These are phyloP conservation scores for Dothideomycetes sp. DNA, from an alignment of 2,329 filamentous ascomycete genomes.

Conservation along the genomic window DNA sequence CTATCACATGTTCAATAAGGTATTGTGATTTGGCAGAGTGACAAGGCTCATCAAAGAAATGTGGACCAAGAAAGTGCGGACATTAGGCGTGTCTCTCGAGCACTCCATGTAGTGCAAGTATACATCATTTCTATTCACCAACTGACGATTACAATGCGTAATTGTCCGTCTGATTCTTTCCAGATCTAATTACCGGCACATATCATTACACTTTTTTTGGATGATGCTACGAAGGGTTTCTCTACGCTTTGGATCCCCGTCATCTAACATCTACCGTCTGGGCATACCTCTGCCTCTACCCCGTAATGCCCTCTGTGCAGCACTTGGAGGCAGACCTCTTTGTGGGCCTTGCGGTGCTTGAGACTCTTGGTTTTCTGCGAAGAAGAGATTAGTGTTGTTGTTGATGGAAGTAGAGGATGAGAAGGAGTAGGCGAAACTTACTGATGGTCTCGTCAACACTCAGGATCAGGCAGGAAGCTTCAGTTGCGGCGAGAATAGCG, in stretches of 20 bases:
- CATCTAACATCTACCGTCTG: slow-evolving; percentile 45
- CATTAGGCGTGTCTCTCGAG: too few species aligned
- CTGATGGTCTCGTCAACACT: slow-evolving; percentile 95
- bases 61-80: too few species aligned
- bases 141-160: too few species aligned
- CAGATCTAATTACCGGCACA: too few species aligned
- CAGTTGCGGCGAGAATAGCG: slow-evolving; percentile 88
- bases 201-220: not conserved
- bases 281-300: slow-evolving; percentile 87
- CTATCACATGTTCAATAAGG: too few species aligned
- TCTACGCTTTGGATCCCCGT: not conserved
- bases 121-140: too few species aligned
- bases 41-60: too few species aligned
- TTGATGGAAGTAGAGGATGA: not conserved
- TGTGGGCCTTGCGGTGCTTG: slow-evolving; percentile 70
- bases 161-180: too few species aligned
- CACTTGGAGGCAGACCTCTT: slow-evolving; percentile 49
- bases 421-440: slow-evolving; percentile 15
- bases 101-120: too few species aligned
- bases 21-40: too few species aligned
- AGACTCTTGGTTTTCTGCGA: slow-evolving; percentile 70
- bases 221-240: not conserved
- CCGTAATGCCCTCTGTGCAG: slow-evolving; percentile 77
- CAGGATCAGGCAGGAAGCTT: slow-evolving; percentile 89
- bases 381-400: not conserved